Conservation (phyloP, 352 stramenopile genomes). For the Phytopythium chamaehyphon region DNA sequence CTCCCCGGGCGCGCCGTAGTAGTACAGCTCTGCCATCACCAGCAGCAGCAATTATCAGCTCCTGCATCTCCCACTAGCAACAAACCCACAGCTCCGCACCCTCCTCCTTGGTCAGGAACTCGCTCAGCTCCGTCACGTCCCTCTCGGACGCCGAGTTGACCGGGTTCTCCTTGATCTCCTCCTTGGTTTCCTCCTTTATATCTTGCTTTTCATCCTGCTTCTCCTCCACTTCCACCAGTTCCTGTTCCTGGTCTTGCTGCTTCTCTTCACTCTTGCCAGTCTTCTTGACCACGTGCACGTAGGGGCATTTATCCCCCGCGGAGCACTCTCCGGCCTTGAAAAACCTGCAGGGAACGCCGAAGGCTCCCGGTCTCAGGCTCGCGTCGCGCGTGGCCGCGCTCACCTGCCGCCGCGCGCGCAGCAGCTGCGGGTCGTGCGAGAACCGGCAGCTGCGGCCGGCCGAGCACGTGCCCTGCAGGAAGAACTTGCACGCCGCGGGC, state of each 20-base stretch:
- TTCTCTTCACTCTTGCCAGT: constrained; percentile 19
- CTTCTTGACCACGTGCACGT: constrained; percentile 45
- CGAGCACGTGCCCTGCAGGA: constrained; percentile 57
- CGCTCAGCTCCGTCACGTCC: constrained; percentile 48
- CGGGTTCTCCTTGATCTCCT: constrained; percentile 11
- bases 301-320: constrained; percentile 58
- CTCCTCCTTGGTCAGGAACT: constrained; percentile 83
- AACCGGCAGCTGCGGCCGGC: constrained; percentile 66
- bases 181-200: not conserved
- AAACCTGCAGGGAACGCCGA: constrained; percentile 63
- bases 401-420: constrained; percentile 18
- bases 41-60: no score
- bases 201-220: constrained; percentile 32
- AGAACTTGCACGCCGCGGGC: constrained; percentile 65
- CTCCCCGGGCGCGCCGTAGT: constrained; percentile 72
- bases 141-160: constrained; percentile 14
- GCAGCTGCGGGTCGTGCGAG: constrained; percentile 33
- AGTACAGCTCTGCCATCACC: constrained; percentile 69
- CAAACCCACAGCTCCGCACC: constrained; percentile 26
- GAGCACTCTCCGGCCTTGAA: constrained; percentile 65
- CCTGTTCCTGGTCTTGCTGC: constrained; percentile 10
- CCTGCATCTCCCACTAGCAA: no score
- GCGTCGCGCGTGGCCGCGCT: constrained; percentile 44
- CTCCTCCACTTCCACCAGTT: constrained; percentile 5
- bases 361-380: constrained; percentile 33